Conservation (phyloP, 805 yeast genomes). For the Candida rishiriensis region DNA sequence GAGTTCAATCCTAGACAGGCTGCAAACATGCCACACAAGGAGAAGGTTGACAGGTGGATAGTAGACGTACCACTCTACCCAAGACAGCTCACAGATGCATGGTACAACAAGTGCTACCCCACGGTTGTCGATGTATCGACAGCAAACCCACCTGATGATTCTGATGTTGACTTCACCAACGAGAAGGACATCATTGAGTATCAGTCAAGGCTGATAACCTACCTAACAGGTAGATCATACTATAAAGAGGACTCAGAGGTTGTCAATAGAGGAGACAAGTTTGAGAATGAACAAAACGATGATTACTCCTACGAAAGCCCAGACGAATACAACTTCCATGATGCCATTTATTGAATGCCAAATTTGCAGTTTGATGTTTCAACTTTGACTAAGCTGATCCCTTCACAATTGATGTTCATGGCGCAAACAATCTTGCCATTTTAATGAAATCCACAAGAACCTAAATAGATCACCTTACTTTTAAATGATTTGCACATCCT, state of each 20-base stretch:
- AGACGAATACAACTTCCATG: slow-evolving; percentile 16
- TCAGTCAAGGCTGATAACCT: slow-evolving; percentile 50
- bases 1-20: slow-evolving; percentile 59
- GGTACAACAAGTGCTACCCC: slow-evolving; percentile 47
- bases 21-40: slow-evolving; percentile 58
- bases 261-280: slow-evolving; percentile 16
- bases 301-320: slow-evolving; percentile 17
- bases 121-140: slow-evolving; percentile 35
- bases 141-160: slow-evolving; percentile 18
- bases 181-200: slow-evolving; percentile 45
- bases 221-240: slow-evolving; percentile 38
- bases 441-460: too few species aligned
- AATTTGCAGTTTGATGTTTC: not conserved
- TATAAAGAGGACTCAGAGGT: slow-evolving; percentile 23
- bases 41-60: slow-evolving; percentile 66
- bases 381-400: too few species aligned
- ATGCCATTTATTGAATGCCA: slow-evolving; percentile 11
- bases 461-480: too few species aligned
- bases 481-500: too few species aligned
- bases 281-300: slow-evolving; percentile 13
- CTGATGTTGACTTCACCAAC: slow-evolving; percentile 31
- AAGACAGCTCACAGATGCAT: slow-evolving; percentile 18
- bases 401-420: too few species aligned
- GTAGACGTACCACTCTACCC: slow-evolving; percentile 47
- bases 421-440: too few species aligned